These are phyloP conservation scores for Penicillium angulare DNA, from an alignment of 495 filamentous ascomycete genomes.

Conservation along the genomic window DNA sequence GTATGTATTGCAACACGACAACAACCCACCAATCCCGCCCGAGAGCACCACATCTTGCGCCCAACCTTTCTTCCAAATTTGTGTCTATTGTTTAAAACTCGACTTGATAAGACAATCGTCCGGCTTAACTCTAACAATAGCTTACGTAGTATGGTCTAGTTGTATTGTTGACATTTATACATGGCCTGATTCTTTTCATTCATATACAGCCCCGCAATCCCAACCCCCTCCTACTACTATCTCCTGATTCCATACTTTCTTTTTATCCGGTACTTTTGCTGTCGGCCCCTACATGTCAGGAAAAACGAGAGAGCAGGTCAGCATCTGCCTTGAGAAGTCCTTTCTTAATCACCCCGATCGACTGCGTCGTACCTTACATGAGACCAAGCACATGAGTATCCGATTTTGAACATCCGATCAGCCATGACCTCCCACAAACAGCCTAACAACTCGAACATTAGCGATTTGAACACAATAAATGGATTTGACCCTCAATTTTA, in stretches of 20 bases:
- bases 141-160: neutral
- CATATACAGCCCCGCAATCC: conserved; percentile 5
- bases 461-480: conserved; percentile 3
- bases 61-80: too few relatives aligned
- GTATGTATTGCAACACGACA: conserved; percentile 2
- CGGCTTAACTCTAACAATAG: neutral
- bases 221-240: neutral
- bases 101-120: neutral
- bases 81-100: neutral
- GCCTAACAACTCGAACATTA: conserved; percentile 4
- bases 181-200: too few relatives aligned
- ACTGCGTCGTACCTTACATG: conserved; percentile 9
- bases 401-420: neutral
- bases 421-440: conserved; percentile 2
- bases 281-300: conserved; percentile 1
- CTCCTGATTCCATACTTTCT: neutral
- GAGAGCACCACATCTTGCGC: neutral
- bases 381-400: neutral
- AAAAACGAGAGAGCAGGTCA: too few relatives aligned
- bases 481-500: conserved; percentile 34
- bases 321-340: neutral
- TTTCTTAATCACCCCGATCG: neutral
- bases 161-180: neutral
- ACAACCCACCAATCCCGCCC: neutral
- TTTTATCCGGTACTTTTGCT: neutral